A percentile compares a stretch with the other conserved stretches of the same genome.
Conservation (phyloP, 257 asterid species). For the Nicotiana paniculata region DNA sequence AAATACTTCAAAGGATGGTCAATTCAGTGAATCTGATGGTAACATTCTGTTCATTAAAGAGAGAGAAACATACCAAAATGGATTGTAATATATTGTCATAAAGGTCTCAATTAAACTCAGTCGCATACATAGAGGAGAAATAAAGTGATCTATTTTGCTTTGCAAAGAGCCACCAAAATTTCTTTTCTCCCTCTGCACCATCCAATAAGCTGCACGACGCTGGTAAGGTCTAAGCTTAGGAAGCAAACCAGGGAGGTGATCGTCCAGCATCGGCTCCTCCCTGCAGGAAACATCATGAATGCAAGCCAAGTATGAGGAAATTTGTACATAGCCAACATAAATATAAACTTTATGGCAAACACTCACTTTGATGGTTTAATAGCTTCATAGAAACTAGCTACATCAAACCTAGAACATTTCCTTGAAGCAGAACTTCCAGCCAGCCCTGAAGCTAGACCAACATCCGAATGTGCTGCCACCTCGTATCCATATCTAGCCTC, state of each 20-base stretch:
- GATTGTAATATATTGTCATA: constrained; percentile 71
- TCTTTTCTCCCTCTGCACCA: constrained; percentile 85
- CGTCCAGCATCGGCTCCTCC: constrained; percentile 76
- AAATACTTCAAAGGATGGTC: background rate
- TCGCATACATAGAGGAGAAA: constrained; percentile 78
- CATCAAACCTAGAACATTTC: constrained; percentile 50
- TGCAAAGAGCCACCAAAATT: constrained; percentile 30
- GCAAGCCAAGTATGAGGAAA: constrained; percentile 13
- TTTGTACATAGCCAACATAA: constrained; percentile 1
- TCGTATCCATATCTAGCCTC: constrained; percentile 72
- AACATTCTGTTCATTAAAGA: background rate
- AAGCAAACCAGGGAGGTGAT: constrained; percentile 61
- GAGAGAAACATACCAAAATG: constrained; percentile 64
- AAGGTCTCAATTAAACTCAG: constrained; percentile 60
- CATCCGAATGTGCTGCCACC: constrained; percentile 22
- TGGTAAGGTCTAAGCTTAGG: constrained; percentile 95
- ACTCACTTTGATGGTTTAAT: constrained; percentile 95
- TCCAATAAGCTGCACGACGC: constrained; percentile 96
- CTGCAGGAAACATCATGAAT: constrained; percentile 28
- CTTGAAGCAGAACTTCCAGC: constrained; percentile 34
- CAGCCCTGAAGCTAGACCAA: constrained; percentile 24
- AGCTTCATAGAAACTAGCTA: constrained; percentile 85
- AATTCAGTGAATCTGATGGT: background rate
- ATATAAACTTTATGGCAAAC: background rate
- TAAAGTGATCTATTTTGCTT: constrained; percentile 35